Evolutionary conservation across 768 basidiomycete genomes (phyloP), one percentile per base, ranked within the genome.

Genomic region (Mycena chlorophos): DNA sequence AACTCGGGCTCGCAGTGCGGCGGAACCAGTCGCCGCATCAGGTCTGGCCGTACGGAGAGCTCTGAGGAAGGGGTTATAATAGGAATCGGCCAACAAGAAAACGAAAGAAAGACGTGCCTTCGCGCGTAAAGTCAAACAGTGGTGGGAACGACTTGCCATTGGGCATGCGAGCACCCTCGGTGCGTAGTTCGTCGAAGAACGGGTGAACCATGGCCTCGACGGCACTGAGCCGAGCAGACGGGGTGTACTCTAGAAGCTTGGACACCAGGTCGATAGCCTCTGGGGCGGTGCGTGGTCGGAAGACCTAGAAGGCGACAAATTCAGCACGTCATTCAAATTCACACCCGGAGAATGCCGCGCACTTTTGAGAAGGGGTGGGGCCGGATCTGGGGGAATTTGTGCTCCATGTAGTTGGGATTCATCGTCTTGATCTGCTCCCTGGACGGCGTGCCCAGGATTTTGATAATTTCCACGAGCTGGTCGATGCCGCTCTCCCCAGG

Each of bases 381-480:
- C 71, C 96, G 94, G 80, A 99, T 99, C 75, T 98, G 96, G 1
- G 97, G 97, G 80, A 99, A 99, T 75, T 98, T 98, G 85, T 99
- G 97, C 70, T 99, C 97, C 97, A 98, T 98, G 76, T 99, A 99
- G 78, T 99, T 99, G 52, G 97, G 97, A 75, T 99, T 99, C 97
- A 99, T 99, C 64, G 97, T 98, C 87, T 99, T 98, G 84, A 99
- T 99, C 74, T 99, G 97, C 70, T 98, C 97, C 63, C 96, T 80
- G 56, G 97, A 95, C 2, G 97, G 97, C 20, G 97, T 99, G 16
- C 97, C 97, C 51, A 99, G 85, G 40, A 99, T 94, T 73, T 99
- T 99, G 87, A 99, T 99, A 65, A 99, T 99, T 76, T 99, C 97
- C 54, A 99, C 97, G 66, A 99, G 72, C 76, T 99, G 97, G 75